Evolutionary conservation across 139 green algal species (phyloP), one percentile per base, ranked within the genome.

Genomic region (Nannochloris sp.): DNA sequence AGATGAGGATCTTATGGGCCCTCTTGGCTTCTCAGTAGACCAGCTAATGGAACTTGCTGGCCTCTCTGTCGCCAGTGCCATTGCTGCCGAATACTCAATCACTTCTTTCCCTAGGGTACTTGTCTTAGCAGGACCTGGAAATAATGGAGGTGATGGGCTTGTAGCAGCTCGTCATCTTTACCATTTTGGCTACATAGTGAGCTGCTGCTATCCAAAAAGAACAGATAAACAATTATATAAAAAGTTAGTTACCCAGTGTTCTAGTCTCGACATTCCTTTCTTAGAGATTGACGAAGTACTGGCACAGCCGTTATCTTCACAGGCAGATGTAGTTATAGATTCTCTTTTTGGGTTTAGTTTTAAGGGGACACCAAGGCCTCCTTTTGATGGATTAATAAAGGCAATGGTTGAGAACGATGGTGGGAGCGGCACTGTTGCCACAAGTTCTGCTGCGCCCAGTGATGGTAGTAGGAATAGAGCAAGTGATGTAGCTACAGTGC

Each of bases 311-410:
- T 6, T 37, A 4, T 19, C 8, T 15, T 54, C 58, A 23, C 35
- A 46, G 4, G 80, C 35, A 31, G 85, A 96, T 61, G 60, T 97
- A 3, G 79, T 96, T 6, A 37, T 99, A n/a, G 93, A 99, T 64
- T 88, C 89, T 8, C 71, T 99, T 60, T 98, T 99, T 79, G 93
- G 93, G 2, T 99, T 99, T 76, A 91, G 81, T 66, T 98, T 98
- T 80, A 84, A 75, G n/a, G 92, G 92, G 0, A 57, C 51, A 0
- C 90, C 90, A 0, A 81, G 94, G 2, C 77, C 92, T 15, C 94
- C 94, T 12, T 98, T 96, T 74, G 92, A 96, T 57, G 65, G 25
- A 0, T 64, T 97, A 13, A 72, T 98, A 13, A 61, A 81, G 58
- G 82, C 79, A 39, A 48, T 87, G 30, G 30, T 24, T 47, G 24